Base-by-base conservation (phyloP, 163 green algal species). In the Botryococcus braunii region DNA sequence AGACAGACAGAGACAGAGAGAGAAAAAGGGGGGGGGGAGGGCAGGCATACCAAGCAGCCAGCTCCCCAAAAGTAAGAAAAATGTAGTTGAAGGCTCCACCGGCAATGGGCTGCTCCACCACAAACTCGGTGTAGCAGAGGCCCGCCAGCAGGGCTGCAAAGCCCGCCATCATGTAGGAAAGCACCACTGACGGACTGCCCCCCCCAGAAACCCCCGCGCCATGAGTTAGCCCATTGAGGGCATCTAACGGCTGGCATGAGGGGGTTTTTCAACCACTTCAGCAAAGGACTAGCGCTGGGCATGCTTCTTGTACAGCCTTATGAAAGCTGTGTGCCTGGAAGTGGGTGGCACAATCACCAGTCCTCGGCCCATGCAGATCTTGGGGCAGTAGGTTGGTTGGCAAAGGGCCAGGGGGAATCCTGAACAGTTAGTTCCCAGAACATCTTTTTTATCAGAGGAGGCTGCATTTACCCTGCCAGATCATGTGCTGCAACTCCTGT, bases 81-180 rank as follows among this genome's bases (percentile, higher is more conserved):
- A 91, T 77, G 76, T 89, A 93, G 69, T 87, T 88, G 76, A 88
- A 92, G 25, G 88, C 88, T 2, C 87, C 82, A 1, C 88, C 88
- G 4, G 85, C 79, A 2, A 91, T 67, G 0, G 85, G 85, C 36
- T 89, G 56, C 63, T 87, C 86, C 0, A 82, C 80, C 2, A 82
- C 83, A 65, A 89, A 91, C 71, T 95, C 87, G 9, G 80, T 60
- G 72, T 95, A 95, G 62, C 76, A 86, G 35, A 95, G 73, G 34
- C 85, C 85, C 2, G 80, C 86, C 37, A 95, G 75, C 65, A 91
- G 68, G 17, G 87, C 86, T 0, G 83, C 87, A 3, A 85, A 25
- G 0, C 72, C 80, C 1, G 82, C 76, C 0, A 92, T 29, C 1
- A 77, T 46, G 62, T 90, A 95, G 8, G 82, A 91, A 2, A 93